A percentile compares a stretch with the other conserved stretches of the same genome.
Conservation (phyloP, 495 filamentous ascomycete species). For the Cladorrhinum samala region DNA sequence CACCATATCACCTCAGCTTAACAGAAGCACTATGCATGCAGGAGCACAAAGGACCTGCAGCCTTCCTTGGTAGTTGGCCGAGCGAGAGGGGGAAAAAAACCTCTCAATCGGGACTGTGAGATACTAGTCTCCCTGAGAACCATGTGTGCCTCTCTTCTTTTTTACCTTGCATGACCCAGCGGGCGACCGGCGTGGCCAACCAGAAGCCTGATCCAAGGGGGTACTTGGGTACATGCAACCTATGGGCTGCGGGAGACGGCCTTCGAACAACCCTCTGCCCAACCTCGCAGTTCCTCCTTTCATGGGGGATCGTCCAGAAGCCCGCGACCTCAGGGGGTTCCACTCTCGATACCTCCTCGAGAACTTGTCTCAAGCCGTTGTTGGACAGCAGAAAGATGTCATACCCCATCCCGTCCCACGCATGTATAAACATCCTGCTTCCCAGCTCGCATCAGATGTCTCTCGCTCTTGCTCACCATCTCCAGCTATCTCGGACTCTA, state of each 20-base stretch:
- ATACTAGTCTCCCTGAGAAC: slow-evolving; percentile 4
- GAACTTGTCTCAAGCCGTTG: slow-evolving; percentile 10
- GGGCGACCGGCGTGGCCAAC: slow-evolving; percentile 8
- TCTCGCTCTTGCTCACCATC: slow-evolving; percentile 7
- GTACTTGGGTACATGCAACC: slow-evolving; percentile 6
- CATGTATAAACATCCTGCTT: slow-evolving; percentile 31
- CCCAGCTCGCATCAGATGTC: slow-evolving; percentile 14
- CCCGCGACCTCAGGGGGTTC: slow-evolving; percentile 3
- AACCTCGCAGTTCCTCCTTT: slow-evolving; percentile 13
- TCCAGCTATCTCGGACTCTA: slow-evolving; percentile 20
- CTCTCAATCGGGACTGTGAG: not conserved
- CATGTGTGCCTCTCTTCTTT: too few relatives aligned
- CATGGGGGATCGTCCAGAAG: slow-evolving; percentile 3
- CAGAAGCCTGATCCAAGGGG: not conserved
- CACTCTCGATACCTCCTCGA: slow-evolving; percentile 7
- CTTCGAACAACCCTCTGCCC: slow-evolving; percentile 8
- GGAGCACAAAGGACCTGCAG: not conserved
- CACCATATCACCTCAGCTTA: not conserved
- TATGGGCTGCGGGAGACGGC: not conserved
- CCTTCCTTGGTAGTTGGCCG: not conserved
- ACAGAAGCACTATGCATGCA: slow-evolving; percentile 4
- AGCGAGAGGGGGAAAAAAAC: not conserved
- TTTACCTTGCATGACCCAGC: slow-evolving; percentile 1
- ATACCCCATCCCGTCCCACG: slow-evolving; percentile 2
- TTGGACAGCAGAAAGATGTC: slow-evolving; percentile 13